Evolutionary conservation across 352 stramenopile species (phyloP).

Genomic region (Pythium aphanidermatum): DNA sequence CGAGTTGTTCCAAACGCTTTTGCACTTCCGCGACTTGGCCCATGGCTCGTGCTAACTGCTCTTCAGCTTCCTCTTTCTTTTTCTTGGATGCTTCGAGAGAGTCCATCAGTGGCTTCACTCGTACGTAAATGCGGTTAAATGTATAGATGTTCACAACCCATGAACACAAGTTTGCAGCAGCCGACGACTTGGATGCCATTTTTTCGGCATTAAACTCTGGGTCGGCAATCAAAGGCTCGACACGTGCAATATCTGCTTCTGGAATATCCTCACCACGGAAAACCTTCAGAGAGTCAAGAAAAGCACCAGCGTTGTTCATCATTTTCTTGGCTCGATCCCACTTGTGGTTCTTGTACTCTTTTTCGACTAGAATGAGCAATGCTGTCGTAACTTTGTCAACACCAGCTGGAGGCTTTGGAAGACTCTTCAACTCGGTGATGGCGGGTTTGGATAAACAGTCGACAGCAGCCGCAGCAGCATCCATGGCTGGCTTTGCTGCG

Average conservation of each 20-base stretch:
- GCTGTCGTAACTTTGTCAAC: conserved; percentile 96
- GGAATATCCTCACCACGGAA: conserved; percentile 95
- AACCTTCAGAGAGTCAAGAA: conserved; percentile 89
- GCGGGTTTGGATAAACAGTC: conserved; percentile 96
- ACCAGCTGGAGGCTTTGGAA: conserved; percentile 92
- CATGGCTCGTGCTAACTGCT: conserved; percentile 89
- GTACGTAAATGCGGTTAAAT: conserved; percentile 98
- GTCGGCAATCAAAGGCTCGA: conserved; percentile 91
- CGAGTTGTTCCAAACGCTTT: conserved; percentile 85
- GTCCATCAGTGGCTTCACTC: conserved; percentile 98
- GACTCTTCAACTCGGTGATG: conserved; percentile 96
- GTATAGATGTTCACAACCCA: conserved; percentile 98
- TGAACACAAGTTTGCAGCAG: conserved; percentile 95
- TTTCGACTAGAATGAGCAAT: conserved; percentile 96
- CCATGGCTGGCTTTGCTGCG: conserved; percentile 95
- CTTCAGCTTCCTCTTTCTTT: conserved; percentile 91
- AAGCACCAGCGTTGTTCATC: conserved; percentile 97
- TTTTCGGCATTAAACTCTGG: conserved; percentile 94
- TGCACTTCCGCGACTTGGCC: conserved; percentile 93
- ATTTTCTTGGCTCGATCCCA: conserved; percentile 99
- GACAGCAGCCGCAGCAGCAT: conserved; percentile 92
- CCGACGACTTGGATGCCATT: conserved; percentile 96
- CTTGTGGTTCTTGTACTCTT: conserved; percentile 98
- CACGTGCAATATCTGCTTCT: conserved; percentile 89
- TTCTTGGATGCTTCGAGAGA: conserved; percentile 92